These are phyloP conservation scores for Leccinum rimulosum DNA, from an alignment of 768 basidiomycete species.

Conservation along the genomic window DNA sequence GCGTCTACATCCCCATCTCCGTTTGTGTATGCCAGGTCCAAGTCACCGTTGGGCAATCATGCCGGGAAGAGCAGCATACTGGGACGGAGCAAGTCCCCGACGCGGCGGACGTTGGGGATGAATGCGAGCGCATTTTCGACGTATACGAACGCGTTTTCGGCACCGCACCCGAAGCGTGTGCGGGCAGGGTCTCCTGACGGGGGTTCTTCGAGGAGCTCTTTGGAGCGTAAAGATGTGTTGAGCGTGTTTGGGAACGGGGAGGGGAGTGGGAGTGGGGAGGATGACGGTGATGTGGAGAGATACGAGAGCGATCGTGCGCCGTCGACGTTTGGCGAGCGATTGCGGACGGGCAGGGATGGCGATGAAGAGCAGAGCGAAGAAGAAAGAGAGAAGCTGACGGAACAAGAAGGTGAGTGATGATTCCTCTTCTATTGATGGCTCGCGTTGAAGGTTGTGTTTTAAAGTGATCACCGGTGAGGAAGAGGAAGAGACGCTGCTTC, in stretches of 20 bases:
- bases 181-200: conserved; percentile 49
- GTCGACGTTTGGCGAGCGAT: conserved; percentile 58
- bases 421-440: neutral
- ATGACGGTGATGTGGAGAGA: conserved; percentile 39
- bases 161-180: conserved; percentile 52
- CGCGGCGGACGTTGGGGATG: conserved; percentile 40
- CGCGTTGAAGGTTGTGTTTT: neutral
- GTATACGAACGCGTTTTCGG: conserved; percentile 45
- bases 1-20: conserved; percentile 38
- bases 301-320: conserved; percentile 33
- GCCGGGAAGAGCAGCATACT: conserved; percentile 24
- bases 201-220: conserved; percentile 41
- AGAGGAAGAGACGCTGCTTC: conserved; percentile 73
- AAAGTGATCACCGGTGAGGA: conserved; percentile 78
- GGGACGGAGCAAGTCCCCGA: conserved; percentile 54
- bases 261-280: conserved; percentile 39
- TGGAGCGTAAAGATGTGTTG: conserved; percentile 39
- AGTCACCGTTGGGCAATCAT: conserved; percentile 45
- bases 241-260: conserved; percentile 38
- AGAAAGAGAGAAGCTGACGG: conserved; percentile 46
- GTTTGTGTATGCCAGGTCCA: conserved; percentile 37
- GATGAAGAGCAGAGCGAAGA: conserved; percentile 50
- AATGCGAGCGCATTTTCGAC: conserved; percentile 57
- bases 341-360: conserved; percentile 61
- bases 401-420: conserved; percentile 60